phyloP scores from a whole-genome alignment of 2,329 filamentous ascomycete species.

The Fusarium sp. region DNA sequence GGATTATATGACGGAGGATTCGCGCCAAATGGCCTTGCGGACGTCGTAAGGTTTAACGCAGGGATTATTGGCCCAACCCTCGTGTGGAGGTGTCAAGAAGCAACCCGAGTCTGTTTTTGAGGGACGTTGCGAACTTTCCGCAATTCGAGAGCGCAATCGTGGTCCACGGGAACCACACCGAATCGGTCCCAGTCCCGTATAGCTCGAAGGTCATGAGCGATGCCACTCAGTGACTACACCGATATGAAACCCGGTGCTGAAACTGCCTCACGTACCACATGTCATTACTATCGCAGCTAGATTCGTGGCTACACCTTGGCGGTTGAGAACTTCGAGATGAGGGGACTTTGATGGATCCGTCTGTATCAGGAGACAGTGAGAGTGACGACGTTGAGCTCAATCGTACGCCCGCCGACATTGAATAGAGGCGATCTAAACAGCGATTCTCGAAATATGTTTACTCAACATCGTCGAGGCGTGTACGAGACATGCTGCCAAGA shows the following conservation, averaged over 20 bases:
- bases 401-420: constrained; percentile 35
- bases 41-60: constrained; percentile 38
- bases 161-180: constrained; percentile 35
- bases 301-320: constrained; percentile 25
- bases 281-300: constrained; percentile 25
- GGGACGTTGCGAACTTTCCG: constrained; percentile 29
- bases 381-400: constrained; percentile 27
- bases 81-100: constrained; percentile 37
- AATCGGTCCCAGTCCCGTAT: not conserved
- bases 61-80: constrained; percentile 38
- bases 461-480: constrained; percentile 14
- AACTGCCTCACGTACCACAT: constrained; percentile 6
- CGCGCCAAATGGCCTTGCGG: constrained; percentile 35
- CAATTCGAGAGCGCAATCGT: constrained; percentile 28
- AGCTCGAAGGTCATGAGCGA: constrained; percentile 15
- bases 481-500: constrained; percentile 5
- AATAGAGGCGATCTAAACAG: constrained; percentile 36
- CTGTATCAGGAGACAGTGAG: constrained; percentile 10
- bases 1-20: constrained; percentile 22
- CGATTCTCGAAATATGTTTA: constrained; percentile 32
- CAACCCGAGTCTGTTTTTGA: constrained; percentile 34
- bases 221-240: constrained; percentile 30
- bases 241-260: constrained; percentile 22
- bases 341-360: constrained; percentile 3
- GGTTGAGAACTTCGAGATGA: constrained; percentile 13